A percentile compares a stretch with the other conserved stretches of the same genome.
phyloP scores from a whole-genome alignment of 139 green algal species.

The Coccomyxa sp. region DNA sequence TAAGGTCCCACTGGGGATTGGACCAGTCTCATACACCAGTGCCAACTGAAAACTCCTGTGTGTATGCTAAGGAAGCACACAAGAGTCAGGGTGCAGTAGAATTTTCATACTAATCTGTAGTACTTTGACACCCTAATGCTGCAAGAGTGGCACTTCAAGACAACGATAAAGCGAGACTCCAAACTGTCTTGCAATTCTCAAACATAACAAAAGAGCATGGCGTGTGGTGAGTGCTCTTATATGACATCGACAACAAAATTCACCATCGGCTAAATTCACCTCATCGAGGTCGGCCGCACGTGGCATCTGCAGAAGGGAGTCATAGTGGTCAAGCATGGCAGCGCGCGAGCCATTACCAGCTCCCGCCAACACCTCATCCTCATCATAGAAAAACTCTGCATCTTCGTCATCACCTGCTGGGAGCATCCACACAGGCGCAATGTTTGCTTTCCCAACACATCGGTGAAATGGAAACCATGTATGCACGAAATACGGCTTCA shows the following conservation, averaged over 20 bases:
- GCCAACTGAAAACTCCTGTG: no score
- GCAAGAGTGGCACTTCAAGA: no score
- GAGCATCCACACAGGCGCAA: not conserved
- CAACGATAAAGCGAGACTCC: no score
- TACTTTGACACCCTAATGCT: no score
- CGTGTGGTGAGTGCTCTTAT: not conserved
- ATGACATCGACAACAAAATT: not conserved
- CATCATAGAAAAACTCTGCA: slow-evolving; percentile 15
- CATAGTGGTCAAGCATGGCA: not conserved
- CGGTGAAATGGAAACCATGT: not conserved
- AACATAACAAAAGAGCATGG: not conserved
- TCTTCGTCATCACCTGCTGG: slow-evolving; percentile 9
- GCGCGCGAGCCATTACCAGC: not conserved
- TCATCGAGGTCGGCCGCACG: not conserved
- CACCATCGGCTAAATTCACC: not conserved
- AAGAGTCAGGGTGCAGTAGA: no score
- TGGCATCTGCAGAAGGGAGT: slow-evolving; percentile 1
- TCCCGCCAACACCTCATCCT: slow-evolving; percentile 8
- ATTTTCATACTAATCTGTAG: no score
- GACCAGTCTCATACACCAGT: no score
- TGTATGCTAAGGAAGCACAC: no score
- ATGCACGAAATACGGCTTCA: not conserved
- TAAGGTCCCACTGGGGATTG: no score
- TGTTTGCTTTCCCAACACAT: not conserved
- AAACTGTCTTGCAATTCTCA: no score